Percentiles rank a stretch among this genome's conserved stretches.
Conservation (phyloP, 352 stramenopile species). For the Globisporangium parvum region DNA sequence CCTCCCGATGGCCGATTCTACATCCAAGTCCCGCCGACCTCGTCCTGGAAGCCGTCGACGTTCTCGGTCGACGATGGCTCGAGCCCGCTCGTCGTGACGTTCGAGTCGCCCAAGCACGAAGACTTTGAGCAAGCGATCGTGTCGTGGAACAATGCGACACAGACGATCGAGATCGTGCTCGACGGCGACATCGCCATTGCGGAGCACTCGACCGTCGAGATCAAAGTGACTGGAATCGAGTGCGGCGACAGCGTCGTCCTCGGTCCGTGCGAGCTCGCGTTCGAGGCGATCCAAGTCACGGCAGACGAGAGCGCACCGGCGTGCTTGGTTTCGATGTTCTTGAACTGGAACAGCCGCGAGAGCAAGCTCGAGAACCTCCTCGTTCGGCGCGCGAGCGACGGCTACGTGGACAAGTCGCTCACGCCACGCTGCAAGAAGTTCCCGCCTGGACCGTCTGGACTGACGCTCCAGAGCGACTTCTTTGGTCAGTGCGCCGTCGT, state of each 20-base stretch:
- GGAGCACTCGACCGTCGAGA: slow-evolving; percentile 23
- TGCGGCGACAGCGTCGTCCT: slow-evolving; percentile 25
- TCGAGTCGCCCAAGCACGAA: slow-evolving; percentile 23
- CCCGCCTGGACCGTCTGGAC: slow-evolving; percentile 25
- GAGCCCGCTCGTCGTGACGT: slow-evolving; percentile 18
- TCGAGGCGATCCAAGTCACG: slow-evolving; percentile 7
- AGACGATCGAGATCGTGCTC: slow-evolving; percentile 27
- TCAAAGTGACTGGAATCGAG: slow-evolving; percentile 26
- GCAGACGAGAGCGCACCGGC: slow-evolving; percentile 4
- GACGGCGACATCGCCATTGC: slow-evolving; percentile 28
- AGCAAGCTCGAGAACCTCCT: slow-evolving; percentile 23
- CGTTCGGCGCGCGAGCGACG: slow-evolving; percentile 4
- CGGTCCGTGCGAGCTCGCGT: slow-evolving; percentile 36
- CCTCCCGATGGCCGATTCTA: slow-evolving; percentile 22
- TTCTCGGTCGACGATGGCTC: slow-evolving; percentile 6
- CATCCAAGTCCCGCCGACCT: slow-evolving; percentile 22
- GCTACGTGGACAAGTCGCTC: slow-evolving; percentile 33
- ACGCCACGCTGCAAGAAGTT: slow-evolving; percentile 27
- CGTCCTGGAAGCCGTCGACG: slow-evolving; percentile 20
- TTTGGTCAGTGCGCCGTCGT: slow-evolving; percentile 54
- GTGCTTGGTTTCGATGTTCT: slow-evolving; percentile 25
- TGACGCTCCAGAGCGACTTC: slow-evolving; percentile 44
- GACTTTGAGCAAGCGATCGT: slow-evolving; percentile 27
- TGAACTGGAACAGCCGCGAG: slow-evolving; percentile 33
- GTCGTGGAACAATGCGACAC: slow-evolving; percentile 18